These are phyloP conservation scores for Termitomyces sp. DNA, from an alignment of 768 basidiomycete species.

Conservation along the genomic window DNA sequence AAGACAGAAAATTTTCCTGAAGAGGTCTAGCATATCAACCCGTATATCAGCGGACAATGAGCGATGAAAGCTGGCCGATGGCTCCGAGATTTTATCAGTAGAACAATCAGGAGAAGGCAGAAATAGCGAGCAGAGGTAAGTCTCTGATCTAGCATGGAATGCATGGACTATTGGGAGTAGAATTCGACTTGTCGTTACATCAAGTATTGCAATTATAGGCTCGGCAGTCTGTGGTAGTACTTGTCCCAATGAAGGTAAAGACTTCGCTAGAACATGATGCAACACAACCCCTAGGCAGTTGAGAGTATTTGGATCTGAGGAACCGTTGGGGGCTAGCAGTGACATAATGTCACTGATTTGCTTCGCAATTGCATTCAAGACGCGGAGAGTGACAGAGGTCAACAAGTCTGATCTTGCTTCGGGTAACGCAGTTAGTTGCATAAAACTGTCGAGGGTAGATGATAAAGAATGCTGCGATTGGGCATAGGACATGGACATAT, in stretches of 20 bases:
- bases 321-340: neutral
- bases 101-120: constrained; percentile 2
- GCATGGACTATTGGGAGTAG: constrained; percentile 12
- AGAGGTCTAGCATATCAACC: constrained; percentile 20
- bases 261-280: constrained; percentile 13
- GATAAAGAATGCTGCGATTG: constrained; percentile 17
- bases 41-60: constrained; percentile 19
- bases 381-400: constrained; percentile 22
- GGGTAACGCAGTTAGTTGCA: constrained; percentile 21
- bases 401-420: constrained; percentile 19
- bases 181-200: constrained; percentile 10
- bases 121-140: constrained; percentile 11
- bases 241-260: constrained; percentile 13
- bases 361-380: constrained; percentile 21
- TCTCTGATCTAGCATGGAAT: constrained; percentile 10
- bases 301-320: constrained; percentile 16
- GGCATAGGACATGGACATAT: constrained; percentile 2
- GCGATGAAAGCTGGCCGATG: constrained; percentile 1
- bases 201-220: constrained; percentile 11
- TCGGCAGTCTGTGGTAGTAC: constrained; percentile 3
- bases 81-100: constrained; percentile 3
- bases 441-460: constrained; percentile 22
- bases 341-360: constrained; percentile 9
- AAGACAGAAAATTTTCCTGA: constrained; percentile 18
- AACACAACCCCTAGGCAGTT: constrained; percentile 14